Conservation (phyloP, 306 rosid species). For the Begonia loranthoides region DNA sequence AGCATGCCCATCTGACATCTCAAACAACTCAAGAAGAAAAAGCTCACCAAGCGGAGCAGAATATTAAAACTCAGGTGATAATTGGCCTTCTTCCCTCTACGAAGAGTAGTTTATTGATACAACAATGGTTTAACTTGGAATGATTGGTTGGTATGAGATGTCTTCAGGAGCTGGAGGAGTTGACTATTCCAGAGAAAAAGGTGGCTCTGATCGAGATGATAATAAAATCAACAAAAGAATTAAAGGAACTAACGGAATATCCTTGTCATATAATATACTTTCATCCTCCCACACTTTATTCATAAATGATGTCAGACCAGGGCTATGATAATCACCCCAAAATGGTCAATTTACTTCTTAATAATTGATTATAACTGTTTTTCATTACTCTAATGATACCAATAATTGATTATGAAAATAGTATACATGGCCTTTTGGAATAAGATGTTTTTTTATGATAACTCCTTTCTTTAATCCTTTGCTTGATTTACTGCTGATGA, state of each 20-base stretch:
- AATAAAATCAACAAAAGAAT: conserved; percentile 22
- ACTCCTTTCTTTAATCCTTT: too few relatives aligned
- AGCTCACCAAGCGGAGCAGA: conserved; percentile 32
- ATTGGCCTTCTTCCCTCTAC: conserved; percentile 3
- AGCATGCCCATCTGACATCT: conserved; percentile 24
- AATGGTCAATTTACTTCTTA: too few relatives aligned
- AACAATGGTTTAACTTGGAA: conserved; percentile 3
- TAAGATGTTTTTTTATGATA: too few relatives aligned
- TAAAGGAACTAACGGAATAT: conserved; percentile 48
- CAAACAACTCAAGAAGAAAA: conserved; percentile 37
- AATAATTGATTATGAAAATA: too few relatives aligned
- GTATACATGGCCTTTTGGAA: too few relatives aligned
- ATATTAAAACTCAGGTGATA: conserved; percentile 36
- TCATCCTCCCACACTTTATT: too few relatives aligned
- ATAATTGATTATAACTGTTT: too few relatives aligned
- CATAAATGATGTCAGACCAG: too few relatives aligned
- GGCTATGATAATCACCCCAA: too few relatives aligned
- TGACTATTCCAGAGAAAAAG: conserved; percentile 36
- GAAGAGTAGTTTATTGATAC: neutral
- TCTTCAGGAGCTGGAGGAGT: conserved; percentile 47
- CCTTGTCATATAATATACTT: conserved; percentile 27
- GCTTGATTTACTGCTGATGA: too few relatives aligned
- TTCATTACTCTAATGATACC: too few relatives aligned
- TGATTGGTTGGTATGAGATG: conserved; percentile 5
- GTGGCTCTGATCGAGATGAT: conserved; percentile 38